Conservation (phyloP, 352 stramenopile species). For the Pythium vanterpoolii region DNA sequence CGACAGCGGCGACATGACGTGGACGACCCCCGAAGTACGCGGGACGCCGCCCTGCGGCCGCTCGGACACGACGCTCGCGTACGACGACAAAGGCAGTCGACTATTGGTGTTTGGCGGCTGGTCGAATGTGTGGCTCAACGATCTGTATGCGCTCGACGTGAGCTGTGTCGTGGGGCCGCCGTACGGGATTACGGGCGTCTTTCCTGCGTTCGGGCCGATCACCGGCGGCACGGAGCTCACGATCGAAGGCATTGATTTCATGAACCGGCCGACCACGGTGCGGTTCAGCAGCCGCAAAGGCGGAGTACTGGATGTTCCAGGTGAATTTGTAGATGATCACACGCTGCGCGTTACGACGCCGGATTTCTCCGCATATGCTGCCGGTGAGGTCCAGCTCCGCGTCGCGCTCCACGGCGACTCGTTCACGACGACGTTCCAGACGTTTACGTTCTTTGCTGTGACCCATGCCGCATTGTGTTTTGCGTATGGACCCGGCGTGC, state of each 20-base stretch:
- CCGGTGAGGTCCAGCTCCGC: conserved; percentile 86
- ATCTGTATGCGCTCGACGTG: conserved; percentile 92
- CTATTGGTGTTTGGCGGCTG: conserved; percentile 95
- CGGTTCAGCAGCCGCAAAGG: conserved; percentile 92
- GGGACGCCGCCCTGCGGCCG: conserved; percentile 84
- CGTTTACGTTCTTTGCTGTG: conserved; percentile 94
- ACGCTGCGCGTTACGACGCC: conserved; percentile 87
- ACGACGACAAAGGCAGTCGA: conserved; percentile 90
- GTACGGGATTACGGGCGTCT: conserved; percentile 92
- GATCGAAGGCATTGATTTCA: conserved; percentile 93
- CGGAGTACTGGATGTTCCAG: conserved; percentile 80
- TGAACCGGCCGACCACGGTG: conserved; percentile 67
- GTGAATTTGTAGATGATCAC: conserved; percentile 87
- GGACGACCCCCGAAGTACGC: conserved; percentile 75
- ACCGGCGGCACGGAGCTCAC: conserved; percentile 87
- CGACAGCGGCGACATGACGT: conserved; percentile 91
- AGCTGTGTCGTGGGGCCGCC: conserved; percentile 93
- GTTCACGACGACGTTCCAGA: conserved; percentile 93
- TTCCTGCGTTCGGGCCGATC: conserved; percentile 89
- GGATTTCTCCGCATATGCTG: conserved; percentile 87
- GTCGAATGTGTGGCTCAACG: conserved; percentile 93
- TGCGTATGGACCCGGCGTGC: conserved; percentile 91
- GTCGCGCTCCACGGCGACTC: conserved; percentile 91
- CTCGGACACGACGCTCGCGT: conserved; percentile 92
- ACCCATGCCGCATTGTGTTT: conserved; percentile 86